Evolutionary conservation across 2,329 filamentous ascomycete species (phyloP).

Genomic region (Aspergillus sp.): DNA sequence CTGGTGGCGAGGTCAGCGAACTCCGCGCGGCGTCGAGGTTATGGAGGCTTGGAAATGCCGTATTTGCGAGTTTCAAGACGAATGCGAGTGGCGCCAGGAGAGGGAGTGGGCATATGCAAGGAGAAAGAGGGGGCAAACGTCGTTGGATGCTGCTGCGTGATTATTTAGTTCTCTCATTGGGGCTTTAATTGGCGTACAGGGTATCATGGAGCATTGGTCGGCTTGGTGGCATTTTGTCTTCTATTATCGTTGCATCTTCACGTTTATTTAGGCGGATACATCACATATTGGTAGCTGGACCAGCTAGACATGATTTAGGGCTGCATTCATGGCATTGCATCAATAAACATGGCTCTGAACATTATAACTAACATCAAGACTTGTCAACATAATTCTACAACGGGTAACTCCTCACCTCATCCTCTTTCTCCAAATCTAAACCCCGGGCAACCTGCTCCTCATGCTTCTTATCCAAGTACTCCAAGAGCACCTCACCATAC

Average conservation of each 20-base stretch:
- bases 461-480: constrained; percentile 77
- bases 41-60: constrained; percentile 89
- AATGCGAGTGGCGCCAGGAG: constrained; percentile 75
- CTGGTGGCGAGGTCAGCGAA: constrained; percentile 85
- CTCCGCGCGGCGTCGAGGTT: constrained; percentile 74
- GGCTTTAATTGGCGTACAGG: constrained; percentile 10
- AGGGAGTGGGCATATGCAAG: constrained; percentile 64
- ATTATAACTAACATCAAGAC: neutral
- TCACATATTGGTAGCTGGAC: neutral
- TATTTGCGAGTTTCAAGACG: constrained; percentile 79
- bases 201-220: neutral
- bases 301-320: neutral
- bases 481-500: constrained; percentile 73
- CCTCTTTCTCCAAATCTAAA: constrained; percentile 64
- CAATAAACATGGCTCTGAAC: neutral
- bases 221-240: neutral
- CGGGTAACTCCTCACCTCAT: constrained; percentile 66
- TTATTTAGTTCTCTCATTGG: neutral
- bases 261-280: neutral
- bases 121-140: constrained; percentile 27
- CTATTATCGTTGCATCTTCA: constrained; percentile 2
- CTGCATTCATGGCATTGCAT: neutral
- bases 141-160: neutral
- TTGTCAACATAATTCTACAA: constrained; percentile 40
- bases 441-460: constrained; percentile 72